Evolutionary conservation across 2,329 filamentous ascomycete species (phyloP).

Genomic region (Plectosphaerella cucumerina): DNA sequence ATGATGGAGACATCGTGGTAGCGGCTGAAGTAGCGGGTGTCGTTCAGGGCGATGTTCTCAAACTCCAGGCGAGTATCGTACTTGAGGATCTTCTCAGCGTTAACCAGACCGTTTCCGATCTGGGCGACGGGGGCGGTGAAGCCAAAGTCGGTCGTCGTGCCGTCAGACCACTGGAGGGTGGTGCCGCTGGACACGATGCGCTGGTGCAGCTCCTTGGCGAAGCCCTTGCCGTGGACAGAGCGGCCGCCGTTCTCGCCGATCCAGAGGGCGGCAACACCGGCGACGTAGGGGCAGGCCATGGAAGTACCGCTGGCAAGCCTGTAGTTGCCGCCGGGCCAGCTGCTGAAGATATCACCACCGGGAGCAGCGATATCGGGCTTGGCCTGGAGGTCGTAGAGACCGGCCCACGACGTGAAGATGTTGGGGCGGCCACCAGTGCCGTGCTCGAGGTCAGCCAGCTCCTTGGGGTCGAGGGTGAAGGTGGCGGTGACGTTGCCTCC

Average conservation of each 20-base stretch:
- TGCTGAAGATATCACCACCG: constrained; percentile 35
- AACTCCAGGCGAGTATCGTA: constrained; percentile 31
- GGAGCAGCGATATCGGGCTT: constrained; percentile 40
- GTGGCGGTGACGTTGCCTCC: constrained; percentile 22
- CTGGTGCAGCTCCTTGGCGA: constrained; percentile 19
- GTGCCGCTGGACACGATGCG: constrained; percentile 28
- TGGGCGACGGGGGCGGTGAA: constrained; percentile 27
- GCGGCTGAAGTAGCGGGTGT: constrained; percentile 32
- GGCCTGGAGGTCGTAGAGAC: constrained; percentile 34
- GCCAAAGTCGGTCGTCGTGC: constrained; percentile 12
- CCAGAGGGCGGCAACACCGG: constrained; percentile 34
- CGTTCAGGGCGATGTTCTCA: constrained; percentile 38
- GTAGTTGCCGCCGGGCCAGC: constrained; percentile 31
- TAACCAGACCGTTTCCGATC: constrained; percentile 36
- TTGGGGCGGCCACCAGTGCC: constrained; percentile 27
- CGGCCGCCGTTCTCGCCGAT: constrained; percentile 26
- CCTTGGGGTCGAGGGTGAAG: constrained; percentile 21
- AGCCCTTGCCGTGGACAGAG: constrained; percentile 21
- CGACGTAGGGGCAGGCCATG: constrained; percentile 43
- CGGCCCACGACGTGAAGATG: constrained; percentile 37
- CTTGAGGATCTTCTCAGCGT: constrained; percentile 34
- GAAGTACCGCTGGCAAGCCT: constrained; percentile 41
- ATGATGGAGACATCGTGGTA: constrained; percentile 22
- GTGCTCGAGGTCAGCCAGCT: constrained; percentile 16
- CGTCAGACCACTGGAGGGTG: constrained; percentile 19